phyloP scores from a whole-genome alignment of 306 rosid genomes.

The Carpinus viminea region DNA sequence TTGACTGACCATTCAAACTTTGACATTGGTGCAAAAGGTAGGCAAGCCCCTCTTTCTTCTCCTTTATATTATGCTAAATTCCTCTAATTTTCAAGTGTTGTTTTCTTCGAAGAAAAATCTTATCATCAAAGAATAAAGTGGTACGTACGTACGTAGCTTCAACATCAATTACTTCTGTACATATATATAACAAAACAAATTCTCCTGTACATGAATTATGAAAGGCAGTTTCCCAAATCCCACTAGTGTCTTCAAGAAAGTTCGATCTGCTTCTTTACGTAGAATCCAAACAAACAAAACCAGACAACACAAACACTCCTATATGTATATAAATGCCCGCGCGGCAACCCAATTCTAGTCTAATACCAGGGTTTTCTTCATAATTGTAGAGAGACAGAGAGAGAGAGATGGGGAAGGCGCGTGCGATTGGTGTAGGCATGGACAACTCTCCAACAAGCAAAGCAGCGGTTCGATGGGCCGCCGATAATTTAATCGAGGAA shows the following conservation, averaged over 20 bases:
- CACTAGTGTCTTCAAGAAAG: constrained; percentile 23
- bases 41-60: not conserved
- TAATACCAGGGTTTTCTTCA: not conserved
- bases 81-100: not conserved
- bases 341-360: not conserved
- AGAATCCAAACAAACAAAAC: constrained; percentile 1
- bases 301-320: not conserved
- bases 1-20: no score
- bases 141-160: not conserved
- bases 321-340: not conserved
- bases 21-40: not conserved
- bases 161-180: not conserved
- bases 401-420: constrained; percentile 39
- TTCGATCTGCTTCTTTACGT: not conserved
- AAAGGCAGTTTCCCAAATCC: not conserved
- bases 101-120: not conserved
- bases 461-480: constrained; percentile 69
- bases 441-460: constrained; percentile 74
- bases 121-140: constrained; percentile 23
- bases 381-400: not conserved
- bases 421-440: constrained; percentile 64
- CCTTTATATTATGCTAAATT: constrained; percentile 1
- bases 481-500: constrained; percentile 48
- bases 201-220: not conserved
- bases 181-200: not conserved